Evolutionary conservation across 148 eudicot species (phyloP), one percentile per base, ranked within the genome.

Genomic region (Chenopodium suecicum): DNA sequence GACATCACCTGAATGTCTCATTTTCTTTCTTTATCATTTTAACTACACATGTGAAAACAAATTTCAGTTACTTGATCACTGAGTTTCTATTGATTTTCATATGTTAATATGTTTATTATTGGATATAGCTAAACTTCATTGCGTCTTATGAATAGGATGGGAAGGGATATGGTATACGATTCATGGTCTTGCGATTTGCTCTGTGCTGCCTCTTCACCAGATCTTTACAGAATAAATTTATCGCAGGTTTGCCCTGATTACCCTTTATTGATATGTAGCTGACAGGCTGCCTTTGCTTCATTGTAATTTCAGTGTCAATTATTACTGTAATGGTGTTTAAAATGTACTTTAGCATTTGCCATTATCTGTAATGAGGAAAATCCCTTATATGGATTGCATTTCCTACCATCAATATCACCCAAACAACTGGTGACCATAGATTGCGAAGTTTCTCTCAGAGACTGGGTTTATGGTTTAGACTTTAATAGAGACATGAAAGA

Each of bases 141-240:
- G 2, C 79, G 74, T 69, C 54, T 32, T 75, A 50, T 75, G 58
- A 50, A 79, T 88, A 95, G 99, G 90, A 94, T 92, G 99, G 99
- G 99, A 86, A 92, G 98, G 78, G 94, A 94, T 89, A 85, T 94
- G 58, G 87, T 84, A 78, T 96, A 96, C 83, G 99, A 96, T 86
- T 52, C 77, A 83, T 94, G 92, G 94, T 94, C 98, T 29, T 96
- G 99, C 81, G 99, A 95, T 84, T 85, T 96, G 86, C 84, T 96
- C 60, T 96, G 99, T 85, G 99, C 99, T 79, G 99, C 97, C 86
- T 96, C 99, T 56, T 96, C 99, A 47, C 95, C 99, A 60, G 99
- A 96, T 87, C 87, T 94, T 17, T 96, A 94, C 84, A 90, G 99
- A 84, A 94, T 96, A 73, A 96, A 96, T 82, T 86, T 96, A 78